Evolutionary conservation across 768 basidiomycete genomes (phyloP), one percentile per base, ranked within the genome.

Genomic region (Gymnopilus dilepis): DNA sequence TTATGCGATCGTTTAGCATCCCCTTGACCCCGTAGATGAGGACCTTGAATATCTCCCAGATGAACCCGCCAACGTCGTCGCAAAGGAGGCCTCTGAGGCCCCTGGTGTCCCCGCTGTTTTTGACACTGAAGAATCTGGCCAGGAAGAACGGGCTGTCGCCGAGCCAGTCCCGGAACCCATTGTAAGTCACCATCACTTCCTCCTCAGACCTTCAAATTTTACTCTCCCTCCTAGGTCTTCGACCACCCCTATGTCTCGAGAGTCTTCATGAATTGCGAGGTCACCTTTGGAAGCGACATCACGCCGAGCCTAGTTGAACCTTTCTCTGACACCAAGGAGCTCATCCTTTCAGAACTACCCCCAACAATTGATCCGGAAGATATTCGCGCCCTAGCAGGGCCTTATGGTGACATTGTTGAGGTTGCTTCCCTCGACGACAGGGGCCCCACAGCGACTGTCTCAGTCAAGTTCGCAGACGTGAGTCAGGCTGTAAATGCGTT

Each of bases 281-380:
- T 81, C 22, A 48, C 58, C 0, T 80, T 78, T 62, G 77, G 76
- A 7, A 55, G 69, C 34, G 74, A 77, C 26, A 70, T 72, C 11
- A 59, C 61, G 1, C 73, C 80, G 6, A 48, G 65, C 15, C 37
- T 68, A 9, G 65, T 83, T 33, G 63, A 67, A 54, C 80, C 82
- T 2, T 67, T 74, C 0, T 77, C 78, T 6, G 81, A 84, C 57
- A 78, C 80, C 2, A 65, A 55, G 13, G 71, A 67, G 30, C 64
- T 84, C 41, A 59, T 78, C 28, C 62, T 86, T 8, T 75, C 75
- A 13, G 80, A 81, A 55, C 66, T 86, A 19, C 79, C 82, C 13
- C 24, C 64, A 7, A 64, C 73, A 55, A 60, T 73, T 26, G 53
- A 72, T 30, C 57, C 67, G 38, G 50, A 63, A 11, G 77, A 78